Percentiles rank a stretch among this genome's conserved stretches.
phyloP scores from a whole-genome alignment of 805 yeast species.

The Hanseniaspora occidentalis region DNA sequence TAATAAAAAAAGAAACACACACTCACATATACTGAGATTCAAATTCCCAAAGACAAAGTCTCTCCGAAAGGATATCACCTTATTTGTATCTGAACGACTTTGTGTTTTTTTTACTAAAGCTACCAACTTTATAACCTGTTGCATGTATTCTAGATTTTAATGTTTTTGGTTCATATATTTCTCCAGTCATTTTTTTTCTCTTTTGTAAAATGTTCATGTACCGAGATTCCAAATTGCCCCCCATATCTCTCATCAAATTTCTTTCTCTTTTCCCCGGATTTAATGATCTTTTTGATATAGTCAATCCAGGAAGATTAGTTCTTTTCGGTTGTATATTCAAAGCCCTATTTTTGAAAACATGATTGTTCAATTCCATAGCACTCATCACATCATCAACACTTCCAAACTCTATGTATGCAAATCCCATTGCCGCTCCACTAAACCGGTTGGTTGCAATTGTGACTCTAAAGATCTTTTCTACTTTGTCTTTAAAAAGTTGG shows the following conservation, averaged over 20 bases:
- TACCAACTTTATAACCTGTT: slow-evolving; percentile 29
- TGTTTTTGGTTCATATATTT: no score
- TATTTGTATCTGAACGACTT: background rate
- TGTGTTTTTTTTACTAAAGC: background rate
- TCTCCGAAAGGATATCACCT: background rate
- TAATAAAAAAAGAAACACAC: no score
- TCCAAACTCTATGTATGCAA: slow-evolving; percentile 77
- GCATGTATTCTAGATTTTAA: slow-evolving; percentile 17
- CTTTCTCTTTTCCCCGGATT: slow-evolving; percentile 34
- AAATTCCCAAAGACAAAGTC: no score
- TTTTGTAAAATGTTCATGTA: no score
- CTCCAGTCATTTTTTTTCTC: no score
- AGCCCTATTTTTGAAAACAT: slow-evolving; percentile 53
- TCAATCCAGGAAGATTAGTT: slow-evolving; percentile 68
- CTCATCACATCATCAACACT: slow-evolving; percentile 48
- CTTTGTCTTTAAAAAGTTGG: slow-evolving; percentile 55
- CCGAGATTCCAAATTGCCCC: no score
- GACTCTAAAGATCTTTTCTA: slow-evolving; percentile 58
- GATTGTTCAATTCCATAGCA: slow-evolving; percentile 56
- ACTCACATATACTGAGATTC: no score
- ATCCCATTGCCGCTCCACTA: slow-evolving; percentile 79
- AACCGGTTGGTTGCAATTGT: slow-evolving; percentile 61
- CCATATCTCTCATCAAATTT: no score
- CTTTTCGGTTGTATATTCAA: slow-evolving; percentile 68
- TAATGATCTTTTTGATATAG: slow-evolving; percentile 36